Evolutionary conservation across 176 grass and related monocot species (phyloP), one percentile per base, ranked within the genome.

Genomic region (Lolium multiflorum): DNA sequence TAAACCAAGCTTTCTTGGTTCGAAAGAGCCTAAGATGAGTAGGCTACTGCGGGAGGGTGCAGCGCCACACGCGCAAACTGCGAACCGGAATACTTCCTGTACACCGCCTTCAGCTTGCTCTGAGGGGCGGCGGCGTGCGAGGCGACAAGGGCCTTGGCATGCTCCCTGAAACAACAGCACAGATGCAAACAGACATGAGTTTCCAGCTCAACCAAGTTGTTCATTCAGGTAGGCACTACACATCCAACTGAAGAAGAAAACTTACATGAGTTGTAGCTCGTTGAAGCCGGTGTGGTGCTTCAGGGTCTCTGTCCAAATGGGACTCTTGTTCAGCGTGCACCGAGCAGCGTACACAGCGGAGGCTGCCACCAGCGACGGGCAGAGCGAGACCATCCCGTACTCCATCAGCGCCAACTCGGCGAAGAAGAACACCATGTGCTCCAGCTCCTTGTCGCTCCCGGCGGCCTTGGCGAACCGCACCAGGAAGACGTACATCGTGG

Each of bases 281-380:
- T 76, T 47, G 83, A 90, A 87, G 16, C 89, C 82, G 3, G 91
- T 92, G 76, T 98, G 89, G 35, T 80, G 64, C 78, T 85, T 88
- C 13, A 98, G 84, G 5, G 93, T 95, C 11, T 87, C 73, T 0
- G 91, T 95, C 95, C 95, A 95, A 44, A 98, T 46, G 69, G 95
- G 91, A 17, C 21, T 93, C 77, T 52, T 98, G 35, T 67, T 91
- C 43, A 98, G 58, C 3, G 96, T 93, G 78, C 77, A 89, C 0
- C 81, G 48, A 50, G 48, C 48, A 50, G 48, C 48, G 11, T 95
- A 98, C 3, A 98, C 90, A 0, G 88, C 81, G 0, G 90, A 88
- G 39, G 91, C 89, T 8, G 93, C 91, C 6, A 92, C 62, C 88
- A 86, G 74, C 2, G 93, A 95, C 9, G 96, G 91, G 17, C 31